phyloP scores from a whole-genome alignment of 1,139 yeast genomes.

The Suhomyces atakaporum region DNA sequence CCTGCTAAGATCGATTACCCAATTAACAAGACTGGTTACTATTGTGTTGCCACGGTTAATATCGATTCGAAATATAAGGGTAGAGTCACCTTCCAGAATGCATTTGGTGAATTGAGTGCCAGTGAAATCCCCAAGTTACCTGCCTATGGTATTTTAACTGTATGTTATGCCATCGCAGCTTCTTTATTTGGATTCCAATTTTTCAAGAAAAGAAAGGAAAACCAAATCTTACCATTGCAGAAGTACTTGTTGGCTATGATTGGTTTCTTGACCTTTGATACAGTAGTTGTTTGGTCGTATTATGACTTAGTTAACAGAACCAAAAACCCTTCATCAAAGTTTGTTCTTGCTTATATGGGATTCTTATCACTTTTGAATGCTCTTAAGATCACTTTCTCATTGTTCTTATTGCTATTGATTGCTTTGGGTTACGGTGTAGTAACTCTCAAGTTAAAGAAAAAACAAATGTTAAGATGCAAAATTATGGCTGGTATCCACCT shows the following conservation, averaged over 20 bases:
- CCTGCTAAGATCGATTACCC: constrained; percentile 62
- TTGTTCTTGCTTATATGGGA: constrained; percentile 70
- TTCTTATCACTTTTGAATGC: constrained; percentile 80
- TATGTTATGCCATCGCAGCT: constrained; percentile 79
- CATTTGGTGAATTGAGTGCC: constrained; percentile 87
- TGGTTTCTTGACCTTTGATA: constrained; percentile 79
- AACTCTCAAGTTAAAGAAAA: constrained; percentile 74
- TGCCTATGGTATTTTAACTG: constrained; percentile 81
- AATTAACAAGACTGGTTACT: constrained; percentile 79
- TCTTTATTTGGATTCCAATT: constrained; percentile 84
- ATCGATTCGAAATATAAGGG: constrained; percentile 54
- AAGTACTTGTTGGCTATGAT: constrained; percentile 86
- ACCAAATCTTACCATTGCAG: constrained; percentile 88
- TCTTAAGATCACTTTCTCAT: constrained; percentile 81
- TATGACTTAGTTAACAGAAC: constrained; percentile 77
- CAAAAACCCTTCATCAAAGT: constrained; percentile 47
- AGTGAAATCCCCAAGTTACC: constrained; percentile 90
- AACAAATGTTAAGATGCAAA: constrained; percentile 77
- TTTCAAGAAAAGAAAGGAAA: constrained; percentile 70
- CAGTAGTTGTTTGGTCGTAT: constrained; percentile 87
- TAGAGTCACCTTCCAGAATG: constrained; percentile 77
- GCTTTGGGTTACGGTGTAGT: constrained; percentile 95
- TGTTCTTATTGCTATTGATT: constrained; percentile 82
- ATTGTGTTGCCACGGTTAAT: constrained; percentile 75
- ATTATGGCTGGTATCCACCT: constrained; percentile 76